These are phyloP conservation scores for Microbotryomycetes sp. DNA, from an alignment of 1,284 basidiomycete genomes.

Conservation along the genomic window DNA sequence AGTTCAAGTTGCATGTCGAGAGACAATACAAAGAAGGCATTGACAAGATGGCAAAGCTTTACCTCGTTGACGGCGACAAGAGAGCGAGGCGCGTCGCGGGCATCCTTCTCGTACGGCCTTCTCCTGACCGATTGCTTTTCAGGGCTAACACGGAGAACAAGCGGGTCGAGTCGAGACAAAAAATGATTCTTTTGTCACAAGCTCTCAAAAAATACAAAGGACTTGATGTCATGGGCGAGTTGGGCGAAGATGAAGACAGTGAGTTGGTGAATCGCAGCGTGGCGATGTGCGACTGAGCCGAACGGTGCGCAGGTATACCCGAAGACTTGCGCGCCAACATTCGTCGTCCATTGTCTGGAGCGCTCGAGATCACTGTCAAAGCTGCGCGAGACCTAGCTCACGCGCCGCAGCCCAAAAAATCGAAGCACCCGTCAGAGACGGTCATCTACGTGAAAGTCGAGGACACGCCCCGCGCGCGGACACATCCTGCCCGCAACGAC, in stretches of 20 bases:
- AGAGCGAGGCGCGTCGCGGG: constrained; percentile 56
- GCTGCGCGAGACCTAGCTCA: constrained; percentile 92
- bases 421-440: constrained; percentile 73
- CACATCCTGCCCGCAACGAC: constrained; percentile 87
- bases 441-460: constrained; percentile 93
- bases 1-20: constrained; percentile 98
- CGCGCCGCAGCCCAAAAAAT: constrained; percentile 60
- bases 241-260: constrained; percentile 68
- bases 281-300: neutral
- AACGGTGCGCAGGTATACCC: constrained; percentile 30
- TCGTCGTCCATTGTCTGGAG: constrained; percentile 88
- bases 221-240: constrained; percentile 84
- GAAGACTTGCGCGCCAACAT: constrained; percentile 82
- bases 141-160: constrained; percentile 78
- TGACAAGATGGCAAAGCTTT: constrained; percentile 81
- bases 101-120: neutral
- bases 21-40: constrained; percentile 97
- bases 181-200: constrained; percentile 85
- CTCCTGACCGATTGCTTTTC: neutral
- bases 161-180: constrained; percentile 87
- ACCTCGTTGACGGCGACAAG: constrained; percentile 88
- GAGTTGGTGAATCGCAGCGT: constrained; percentile 19
- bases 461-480: constrained; percentile 84
- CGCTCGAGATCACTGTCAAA: constrained; percentile 79
- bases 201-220: constrained; percentile 96